Percentiles rank a stretch among this genome's conserved stretches.
Conservation (phyloP, 2,329 filamentous ascomycete species). For the Aspergillus brasiliensis region DNA sequence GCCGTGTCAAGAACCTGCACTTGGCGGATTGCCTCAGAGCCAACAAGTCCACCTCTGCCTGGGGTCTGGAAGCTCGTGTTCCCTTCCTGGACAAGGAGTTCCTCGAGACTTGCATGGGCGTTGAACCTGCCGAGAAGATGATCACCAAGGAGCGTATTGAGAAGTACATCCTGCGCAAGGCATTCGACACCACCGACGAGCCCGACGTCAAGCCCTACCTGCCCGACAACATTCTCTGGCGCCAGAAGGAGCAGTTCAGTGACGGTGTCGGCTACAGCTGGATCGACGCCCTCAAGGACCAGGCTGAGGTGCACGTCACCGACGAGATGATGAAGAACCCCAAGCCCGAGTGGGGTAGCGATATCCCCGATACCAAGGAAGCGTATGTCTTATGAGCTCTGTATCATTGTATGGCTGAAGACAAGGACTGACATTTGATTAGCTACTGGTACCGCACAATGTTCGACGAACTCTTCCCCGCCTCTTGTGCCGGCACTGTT, state of each 20-base stretch:
- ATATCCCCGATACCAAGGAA: slow-evolving; percentile 95
- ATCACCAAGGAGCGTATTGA: slow-evolving; percentile 87
- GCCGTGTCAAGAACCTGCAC: slow-evolving; percentile 94
- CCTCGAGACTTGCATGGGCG: slow-evolving; percentile 87
- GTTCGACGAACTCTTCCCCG: slow-evolving; percentile 99
- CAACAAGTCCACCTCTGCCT: slow-evolving; percentile 98
- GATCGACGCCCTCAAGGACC: slow-evolving; percentile 97
- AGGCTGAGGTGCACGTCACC: slow-evolving; percentile 82
- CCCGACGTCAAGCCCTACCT: slow-evolving; percentile 80
- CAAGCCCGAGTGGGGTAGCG: slow-evolving; percentile 90
- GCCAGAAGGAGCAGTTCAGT: slow-evolving; percentile 99
- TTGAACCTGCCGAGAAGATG: slow-evolving; percentile 94
- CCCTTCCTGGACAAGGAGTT: slow-evolving; percentile 98
- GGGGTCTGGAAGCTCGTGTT: slow-evolving; percentile 96
- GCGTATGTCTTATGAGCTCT: slow-evolving; percentile 61
- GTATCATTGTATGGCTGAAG: neutral
- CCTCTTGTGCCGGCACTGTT: slow-evolving; percentile 86
- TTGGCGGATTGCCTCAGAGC: slow-evolving; percentile 93
- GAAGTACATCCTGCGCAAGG: slow-evolving; percentile 97
- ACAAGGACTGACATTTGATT: slow-evolving; percentile 21
- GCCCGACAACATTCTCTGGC: slow-evolving; percentile 93
- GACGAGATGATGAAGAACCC: slow-evolving; percentile 99
- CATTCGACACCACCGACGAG: slow-evolving; percentile 90
- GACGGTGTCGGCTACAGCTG: slow-evolving; percentile 98
- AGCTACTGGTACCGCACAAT: slow-evolving; percentile 97